Percentiles rank a stretch among this genome's conserved stretches.
phyloP scores from a whole-genome alignment of 192 early-diverging fungal species.

The Coemansia umbellata region DNA sequence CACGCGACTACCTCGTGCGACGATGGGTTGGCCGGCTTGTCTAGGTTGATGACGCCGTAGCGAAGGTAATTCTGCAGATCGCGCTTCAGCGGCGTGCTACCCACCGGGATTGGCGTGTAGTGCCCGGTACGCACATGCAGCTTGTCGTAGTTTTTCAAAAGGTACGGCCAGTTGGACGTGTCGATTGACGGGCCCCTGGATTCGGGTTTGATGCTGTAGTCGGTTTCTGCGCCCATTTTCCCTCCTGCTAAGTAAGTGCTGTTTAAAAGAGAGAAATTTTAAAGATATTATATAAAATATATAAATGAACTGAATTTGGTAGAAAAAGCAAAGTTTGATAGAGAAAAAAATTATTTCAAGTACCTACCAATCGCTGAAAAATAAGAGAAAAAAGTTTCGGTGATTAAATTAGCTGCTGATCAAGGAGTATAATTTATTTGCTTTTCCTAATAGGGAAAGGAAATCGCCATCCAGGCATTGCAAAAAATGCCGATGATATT shows the following conservation, averaged over 20 bases:
- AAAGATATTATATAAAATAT: not conserved
- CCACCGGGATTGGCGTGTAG: conserved; percentile 96
- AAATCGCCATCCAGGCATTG: too few relatives aligned
- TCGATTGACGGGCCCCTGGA: conserved; percentile 73
- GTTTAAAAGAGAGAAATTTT: not conserved
- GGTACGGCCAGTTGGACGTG: conserved; percentile 92
- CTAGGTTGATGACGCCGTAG: conserved; percentile 99
- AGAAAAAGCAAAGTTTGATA: not conserved
- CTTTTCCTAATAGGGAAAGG: too few relatives aligned
- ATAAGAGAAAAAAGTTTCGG: not conserved
- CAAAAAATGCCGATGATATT: too few relatives aligned
- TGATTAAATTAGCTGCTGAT: conserved; percentile 17
- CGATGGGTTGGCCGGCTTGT: conserved; percentile 99
- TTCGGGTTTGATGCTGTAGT: conserved; percentile 79
- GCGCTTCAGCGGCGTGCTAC: conserved; percentile 93
- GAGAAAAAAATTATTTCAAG: conserved; percentile 11
- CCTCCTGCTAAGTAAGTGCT: too few relatives aligned
- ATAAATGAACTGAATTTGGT: not conserved
- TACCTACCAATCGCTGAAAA: too few relatives aligned
- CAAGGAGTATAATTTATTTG: too few relatives aligned
- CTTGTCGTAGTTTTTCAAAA: conserved; percentile 98
- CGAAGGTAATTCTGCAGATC: conserved; percentile 84
- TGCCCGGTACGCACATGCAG: conserved; percentile 95
- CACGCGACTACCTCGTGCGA: conserved; percentile 99
- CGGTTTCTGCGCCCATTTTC: conserved; percentile 21